These are phyloP conservation scores for Tetrastigma voinierianum DNA, from an alignment of 164 flowering plant species.

Conservation along the genomic window DNA sequence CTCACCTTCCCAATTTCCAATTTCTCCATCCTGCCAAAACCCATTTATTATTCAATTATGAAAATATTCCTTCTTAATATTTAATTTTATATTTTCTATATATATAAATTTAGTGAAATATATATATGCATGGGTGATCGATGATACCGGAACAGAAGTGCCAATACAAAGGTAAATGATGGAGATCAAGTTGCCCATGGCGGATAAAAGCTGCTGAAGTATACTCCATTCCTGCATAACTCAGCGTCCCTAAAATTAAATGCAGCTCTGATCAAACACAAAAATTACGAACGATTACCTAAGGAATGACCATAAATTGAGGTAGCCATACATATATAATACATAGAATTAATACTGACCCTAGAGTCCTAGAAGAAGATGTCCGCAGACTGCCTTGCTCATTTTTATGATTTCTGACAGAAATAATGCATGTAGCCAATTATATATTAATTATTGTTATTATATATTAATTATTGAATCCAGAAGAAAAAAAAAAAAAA, in stretches of 20 bases:
- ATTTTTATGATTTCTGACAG: background rate
- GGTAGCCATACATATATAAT: background rate
- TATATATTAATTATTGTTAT: too few relatives aligned
- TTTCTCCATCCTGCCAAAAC: conserved; percentile 19
- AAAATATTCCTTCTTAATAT: too few relatives aligned
- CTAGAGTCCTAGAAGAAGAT: conserved; percentile 4
- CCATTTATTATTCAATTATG: too few relatives aligned
- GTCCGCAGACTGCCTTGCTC: background rate
- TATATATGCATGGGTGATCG: too few relatives aligned
- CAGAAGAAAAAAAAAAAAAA: too few relatives aligned
- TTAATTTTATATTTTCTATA: too few relatives aligned
- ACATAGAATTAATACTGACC: background rate
- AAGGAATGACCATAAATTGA: too few relatives aligned
- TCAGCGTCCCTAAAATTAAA: conserved; percentile 8
- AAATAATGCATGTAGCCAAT: too few relatives aligned
- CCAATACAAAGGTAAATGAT: conserved; percentile 32
- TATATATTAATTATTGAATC: too few relatives aligned
- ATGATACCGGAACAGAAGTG: conserved; percentile 29
- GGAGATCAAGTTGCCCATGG: conserved; percentile 30
- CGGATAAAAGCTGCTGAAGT: conserved; percentile 27
- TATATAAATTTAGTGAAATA: background rate
- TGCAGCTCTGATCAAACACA: conserved; percentile 2
- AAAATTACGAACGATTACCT: background rate
- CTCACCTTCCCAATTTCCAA: too few relatives aligned
- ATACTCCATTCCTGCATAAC: conserved; percentile 25